Evolutionary conservation across 108 stramenopile species (phyloP), one percentile per base, ranked within the genome.

Genomic region (Fragilaria crotonensis): DNA sequence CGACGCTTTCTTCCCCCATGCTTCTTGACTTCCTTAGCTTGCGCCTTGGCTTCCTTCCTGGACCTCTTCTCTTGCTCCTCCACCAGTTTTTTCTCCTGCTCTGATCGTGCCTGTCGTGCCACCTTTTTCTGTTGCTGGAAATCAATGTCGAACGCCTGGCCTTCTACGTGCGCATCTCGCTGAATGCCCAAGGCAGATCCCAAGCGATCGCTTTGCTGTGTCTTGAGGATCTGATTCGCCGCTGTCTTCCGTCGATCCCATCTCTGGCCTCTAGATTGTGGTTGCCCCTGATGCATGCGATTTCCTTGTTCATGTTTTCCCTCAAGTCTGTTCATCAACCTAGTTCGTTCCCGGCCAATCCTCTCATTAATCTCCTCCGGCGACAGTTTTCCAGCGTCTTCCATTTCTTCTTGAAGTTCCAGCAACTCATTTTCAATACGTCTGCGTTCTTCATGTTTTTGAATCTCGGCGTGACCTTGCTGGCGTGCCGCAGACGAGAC

Each of bases 61-160:
- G n/a, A n/a, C n/a, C n/a, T n/a, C n/a, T n/a, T n/a, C n/a, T 84
- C 31, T 54, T 80, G 77, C 46, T 78, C 52, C 33, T 63, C 77
- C 31, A 65, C 33, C 45, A 70, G 50, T 57, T 71, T 75, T 31
- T 52, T n/a, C 30, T 51, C 23, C 5, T 47, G 17, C 7, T 67
- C 60, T n/a, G 30, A 7, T 25, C 22, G 22, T 4, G 29, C 29
- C 14, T 17, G 33, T 1, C 27, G 31, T 48, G 79, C 74, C 49
- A 67, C 60, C 22, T 69, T 71, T 51, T 83, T 81, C 52, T 80
- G 45, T 23, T 80, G 69, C 45, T 87, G 85, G 9, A 84, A 47
- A 54, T 93, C 87, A 2, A 77, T 68, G 57, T 93, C 84, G 71
- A 93, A 93, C 28, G 91, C 91, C 50, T 57, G 64, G 5, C 91